phyloP scores from a whole-genome alignment of 345 rosid species.

The Salix brachista region DNA sequence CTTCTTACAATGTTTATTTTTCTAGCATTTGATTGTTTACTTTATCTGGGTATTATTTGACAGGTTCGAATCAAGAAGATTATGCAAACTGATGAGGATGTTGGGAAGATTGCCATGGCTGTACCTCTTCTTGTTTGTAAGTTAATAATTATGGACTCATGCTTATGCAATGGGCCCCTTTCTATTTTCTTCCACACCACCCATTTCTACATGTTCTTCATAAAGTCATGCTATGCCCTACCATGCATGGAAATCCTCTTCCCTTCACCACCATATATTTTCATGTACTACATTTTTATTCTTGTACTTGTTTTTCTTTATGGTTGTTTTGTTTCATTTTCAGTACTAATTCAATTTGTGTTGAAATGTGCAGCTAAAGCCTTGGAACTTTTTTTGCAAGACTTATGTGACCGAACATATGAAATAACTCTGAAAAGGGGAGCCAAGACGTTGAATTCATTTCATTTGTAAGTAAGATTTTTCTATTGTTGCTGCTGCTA shows the following conservation, averaged over 20 bases:
- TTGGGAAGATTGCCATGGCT: conserved; percentile 77
- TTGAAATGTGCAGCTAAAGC: conserved; percentile 55
- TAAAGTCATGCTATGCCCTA: not conserved
- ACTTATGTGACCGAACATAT: conserved; percentile 66
- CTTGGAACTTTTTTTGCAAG: conserved; percentile 67
- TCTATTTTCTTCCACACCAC: not conserved
- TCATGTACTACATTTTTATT: not conserved
- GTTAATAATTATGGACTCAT: conserved; percentile 14
- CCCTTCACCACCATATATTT: not conserved
- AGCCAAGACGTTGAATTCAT: conserved; percentile 52
- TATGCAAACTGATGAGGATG: conserved; percentile 79
- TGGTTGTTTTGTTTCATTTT: not conserved
- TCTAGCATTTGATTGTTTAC: not conserved
- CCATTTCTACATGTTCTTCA: not conserved
- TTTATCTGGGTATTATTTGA: not conserved
- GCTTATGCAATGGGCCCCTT: not conserved
- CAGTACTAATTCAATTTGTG: not conserved
- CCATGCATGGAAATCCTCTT: not conserved
- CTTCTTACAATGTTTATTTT: not conserved
- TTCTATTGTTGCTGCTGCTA: not conserved
- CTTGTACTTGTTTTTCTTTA: not conserved
- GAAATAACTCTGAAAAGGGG: conserved; percentile 51
- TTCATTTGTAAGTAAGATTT: conserved; percentile 48
- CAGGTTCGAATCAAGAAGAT: conserved; percentile 75
- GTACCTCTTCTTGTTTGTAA: conserved; percentile 80